Conservation (phyloP, 108 stramenopile genomes). For the Nannochloropsis gaditana region DNA sequence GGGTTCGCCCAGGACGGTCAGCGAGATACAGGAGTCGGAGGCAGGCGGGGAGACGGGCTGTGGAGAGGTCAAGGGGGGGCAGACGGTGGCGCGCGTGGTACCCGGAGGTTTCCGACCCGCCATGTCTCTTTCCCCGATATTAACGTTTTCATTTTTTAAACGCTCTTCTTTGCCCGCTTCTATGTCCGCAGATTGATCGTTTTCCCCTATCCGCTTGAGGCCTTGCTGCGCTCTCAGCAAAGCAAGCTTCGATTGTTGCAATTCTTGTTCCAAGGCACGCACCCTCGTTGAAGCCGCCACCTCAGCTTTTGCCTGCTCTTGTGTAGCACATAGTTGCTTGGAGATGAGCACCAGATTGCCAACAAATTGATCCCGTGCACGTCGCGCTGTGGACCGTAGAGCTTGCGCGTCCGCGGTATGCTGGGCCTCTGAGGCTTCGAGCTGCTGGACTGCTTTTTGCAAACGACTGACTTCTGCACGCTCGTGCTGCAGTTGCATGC, state of each 20-base stretch:
- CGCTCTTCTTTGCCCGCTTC: neutral
- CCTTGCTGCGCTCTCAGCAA: neutral
- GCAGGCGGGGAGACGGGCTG: neutral
- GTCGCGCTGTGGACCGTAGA: neutral
- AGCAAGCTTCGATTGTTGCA: neutral
- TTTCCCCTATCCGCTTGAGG: neutral
- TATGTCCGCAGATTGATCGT: neutral
- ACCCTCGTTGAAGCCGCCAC: neutral
- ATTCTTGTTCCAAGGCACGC: neutral
- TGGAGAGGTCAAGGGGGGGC: neutral
- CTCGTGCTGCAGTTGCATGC: neutral
- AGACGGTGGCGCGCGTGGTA: neutral
- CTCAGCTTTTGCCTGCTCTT: neutral
- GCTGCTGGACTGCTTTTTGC: neutral
- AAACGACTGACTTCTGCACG: neutral
- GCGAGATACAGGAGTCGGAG: neutral
- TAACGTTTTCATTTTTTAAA: neutral
- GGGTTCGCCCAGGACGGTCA: neutral
- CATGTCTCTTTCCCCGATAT: neutral
- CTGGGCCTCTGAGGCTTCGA: neutral
- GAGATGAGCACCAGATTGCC: neutral
- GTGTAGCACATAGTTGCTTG: neutral
- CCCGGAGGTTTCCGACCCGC: neutral
- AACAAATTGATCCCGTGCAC: neutral
- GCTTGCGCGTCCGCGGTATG: conserved; percentile 4